Percentiles rank a stretch among this genome's conserved stretches.
Evolutionary conservation across 1,284 basidiomycete species (phyloP).

Genomic region (Lentinula novae-zelandiae): DNA sequence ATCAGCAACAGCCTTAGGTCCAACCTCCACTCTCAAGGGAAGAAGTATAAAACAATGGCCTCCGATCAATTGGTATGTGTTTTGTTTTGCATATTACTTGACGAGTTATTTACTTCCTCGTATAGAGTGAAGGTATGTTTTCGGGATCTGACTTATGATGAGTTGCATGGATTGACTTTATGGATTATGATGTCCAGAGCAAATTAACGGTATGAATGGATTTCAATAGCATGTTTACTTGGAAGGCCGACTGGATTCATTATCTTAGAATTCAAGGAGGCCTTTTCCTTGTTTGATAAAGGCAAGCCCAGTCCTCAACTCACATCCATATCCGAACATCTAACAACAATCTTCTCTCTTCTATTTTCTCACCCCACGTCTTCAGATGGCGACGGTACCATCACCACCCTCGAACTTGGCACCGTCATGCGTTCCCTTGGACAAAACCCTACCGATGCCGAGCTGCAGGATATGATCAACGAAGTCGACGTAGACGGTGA

Average conservation of each 20-base stretch:
- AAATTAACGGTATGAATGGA: conserved; percentile 11
- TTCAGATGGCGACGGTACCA: conserved; percentile 84
- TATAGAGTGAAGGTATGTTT: background rate
- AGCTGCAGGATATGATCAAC: conserved; percentile 89
- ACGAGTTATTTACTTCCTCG: background rate
- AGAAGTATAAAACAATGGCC: background rate
- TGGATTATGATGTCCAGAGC: background rate
- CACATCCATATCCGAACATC: background rate
- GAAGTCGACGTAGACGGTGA: conserved; percentile 66
- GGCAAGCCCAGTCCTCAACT: conserved; percentile 29
- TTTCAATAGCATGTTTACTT: background rate
- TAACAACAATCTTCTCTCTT: background rate
- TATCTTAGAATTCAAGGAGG: conserved; percentile 66
- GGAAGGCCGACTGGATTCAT: background rate
- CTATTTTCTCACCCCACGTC: background rate
- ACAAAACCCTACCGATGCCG: conserved; percentile 86
- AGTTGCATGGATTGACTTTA: background rate
- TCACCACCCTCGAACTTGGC: conserved; percentile 86
- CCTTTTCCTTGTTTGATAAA: conserved; percentile 87
- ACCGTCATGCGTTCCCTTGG: conserved; percentile 90
- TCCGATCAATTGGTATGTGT: conserved; percentile 2
- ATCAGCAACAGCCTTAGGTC: no score
- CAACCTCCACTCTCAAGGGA: background rate
- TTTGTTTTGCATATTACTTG: background rate
- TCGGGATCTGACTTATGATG: background rate